These are phyloP conservation scores for Kurtzmaniella fragi DNA, from an alignment of 805 yeast species.

Conservation along the genomic window DNA sequence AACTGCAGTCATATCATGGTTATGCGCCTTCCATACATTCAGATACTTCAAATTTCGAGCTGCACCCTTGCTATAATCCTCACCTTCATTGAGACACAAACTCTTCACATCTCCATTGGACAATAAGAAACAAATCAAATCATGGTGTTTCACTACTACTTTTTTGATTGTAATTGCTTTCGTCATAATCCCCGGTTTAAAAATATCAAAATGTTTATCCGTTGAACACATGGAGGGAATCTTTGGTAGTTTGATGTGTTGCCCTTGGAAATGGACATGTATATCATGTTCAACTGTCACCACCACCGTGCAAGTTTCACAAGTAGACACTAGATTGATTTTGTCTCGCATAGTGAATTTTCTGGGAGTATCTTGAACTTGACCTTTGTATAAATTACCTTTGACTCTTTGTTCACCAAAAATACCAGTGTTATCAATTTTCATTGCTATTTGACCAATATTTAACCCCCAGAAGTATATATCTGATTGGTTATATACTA, in stretches of 20 bases:
- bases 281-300: constrained; percentile 55
- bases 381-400: constrained; percentile 31
- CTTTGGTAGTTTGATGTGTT: constrained; percentile 46
- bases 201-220: constrained; percentile 46
- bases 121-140: constrained; percentile 44
- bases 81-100: constrained; percentile 11
- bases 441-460: constrained; percentile 73
- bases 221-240: constrained; percentile 30
- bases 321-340: constrained; percentile 55
- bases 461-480: constrained; percentile 74
- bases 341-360: constrained; percentile 40
- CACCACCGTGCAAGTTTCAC: constrained; percentile 67
- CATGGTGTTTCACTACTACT: constrained; percentile 30
- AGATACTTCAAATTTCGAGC: constrained; percentile 39
- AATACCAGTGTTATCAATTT: constrained; percentile 8
- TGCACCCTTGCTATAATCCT: constrained; percentile 10
- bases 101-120: constrained; percentile 57
- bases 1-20: constrained; percentile 48
- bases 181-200: constrained; percentile 49
- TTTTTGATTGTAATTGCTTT: constrained; percentile 30
- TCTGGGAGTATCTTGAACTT: constrained; percentile 34
- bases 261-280: constrained; percentile 54
- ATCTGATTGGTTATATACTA: constrained; percentile 47
- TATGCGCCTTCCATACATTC: constrained; percentile 60
- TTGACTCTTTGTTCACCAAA: constrained; percentile 21